phyloP scores from a whole-genome alignment of 2,329 filamentous ascomycete species.

The Colletotrichum higginsianum region DNA sequence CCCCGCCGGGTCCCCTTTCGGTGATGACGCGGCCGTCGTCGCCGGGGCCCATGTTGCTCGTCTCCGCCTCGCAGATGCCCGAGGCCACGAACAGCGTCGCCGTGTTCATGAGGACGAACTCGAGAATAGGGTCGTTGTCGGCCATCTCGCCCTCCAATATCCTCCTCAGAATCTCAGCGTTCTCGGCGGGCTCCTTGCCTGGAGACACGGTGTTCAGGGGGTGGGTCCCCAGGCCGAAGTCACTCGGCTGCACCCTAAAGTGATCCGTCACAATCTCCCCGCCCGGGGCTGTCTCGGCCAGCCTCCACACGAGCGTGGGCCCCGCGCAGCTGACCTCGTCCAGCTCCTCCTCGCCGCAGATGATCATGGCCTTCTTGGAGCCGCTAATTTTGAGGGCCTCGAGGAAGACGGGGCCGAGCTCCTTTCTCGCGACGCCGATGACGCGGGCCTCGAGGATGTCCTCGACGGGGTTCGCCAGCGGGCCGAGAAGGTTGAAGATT shows the following conservation, averaged over 20 bases:
- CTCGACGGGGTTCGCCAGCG: conserved; percentile 91
- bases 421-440: conserved; percentile 91
- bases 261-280: conserved; percentile 73
- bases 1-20: conserved; percentile 87
- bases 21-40: conserved; percentile 86
- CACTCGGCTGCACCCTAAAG: conserved; percentile 84
- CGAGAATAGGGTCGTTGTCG: conserved; percentile 85
- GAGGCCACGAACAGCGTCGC: conserved; percentile 89
- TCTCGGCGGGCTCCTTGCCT: conserved; percentile 88
- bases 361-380: conserved; percentile 86
- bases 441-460: conserved; percentile 88
- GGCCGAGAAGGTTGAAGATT: conserved; percentile 97
- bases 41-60: conserved; percentile 82
- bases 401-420: conserved; percentile 90
- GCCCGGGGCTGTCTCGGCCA: conserved; percentile 59
- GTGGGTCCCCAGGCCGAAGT: conserved; percentile 87
- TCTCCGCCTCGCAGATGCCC: conserved; percentile 88
- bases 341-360: conserved; percentile 94
- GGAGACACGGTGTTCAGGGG: conserved; percentile 84
- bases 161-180: conserved; percentile 85
- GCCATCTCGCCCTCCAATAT: conserved; percentile 82
- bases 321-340: conserved; percentile 97
- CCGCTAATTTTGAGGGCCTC: conserved; percentile 85
- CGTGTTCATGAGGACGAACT: conserved; percentile 96
- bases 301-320: conserved; percentile 88